Percentiles rank a stretch among this genome's conserved stretches.
phyloP scores from a whole-genome alignment of 1,284 basidiomycete species.

The Ceratobasidium sp. region DNA sequence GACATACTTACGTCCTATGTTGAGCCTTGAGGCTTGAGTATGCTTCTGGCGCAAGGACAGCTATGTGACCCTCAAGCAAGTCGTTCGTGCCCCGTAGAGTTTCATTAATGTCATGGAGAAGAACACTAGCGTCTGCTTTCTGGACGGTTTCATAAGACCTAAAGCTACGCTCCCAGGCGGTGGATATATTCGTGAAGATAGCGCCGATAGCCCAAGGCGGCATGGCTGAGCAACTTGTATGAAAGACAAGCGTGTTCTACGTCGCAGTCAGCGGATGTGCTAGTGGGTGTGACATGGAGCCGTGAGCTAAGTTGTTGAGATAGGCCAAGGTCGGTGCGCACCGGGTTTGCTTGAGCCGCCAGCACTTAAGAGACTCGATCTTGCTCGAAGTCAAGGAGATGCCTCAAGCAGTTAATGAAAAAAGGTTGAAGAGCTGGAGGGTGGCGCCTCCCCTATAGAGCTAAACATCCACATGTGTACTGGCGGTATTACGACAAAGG shows the following conservation, averaged over 20 bases:
- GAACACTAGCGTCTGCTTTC: not conserved
- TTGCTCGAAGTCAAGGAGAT: too few relatives aligned
- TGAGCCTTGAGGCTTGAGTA: not conserved
- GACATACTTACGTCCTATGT: not conserved
- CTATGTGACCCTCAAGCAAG: not conserved
- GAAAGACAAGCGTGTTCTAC: not conserved
- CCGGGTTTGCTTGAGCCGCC: not conserved
- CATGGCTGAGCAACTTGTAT: not conserved
- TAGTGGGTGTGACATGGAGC: not conserved
- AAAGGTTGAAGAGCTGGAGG: not conserved
- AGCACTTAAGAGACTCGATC: not conserved
- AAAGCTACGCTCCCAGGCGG: not conserved
- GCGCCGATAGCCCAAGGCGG: not conserved
- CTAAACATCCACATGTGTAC: not conserved
- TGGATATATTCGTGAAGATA: not conserved
- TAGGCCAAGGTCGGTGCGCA: not conserved
- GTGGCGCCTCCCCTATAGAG: not conserved
- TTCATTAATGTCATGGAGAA: not conserved
- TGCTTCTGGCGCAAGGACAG: not conserved
- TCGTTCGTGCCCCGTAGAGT: not conserved
- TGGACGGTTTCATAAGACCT: not conserved
- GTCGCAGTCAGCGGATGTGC: not conserved
- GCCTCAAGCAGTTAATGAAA: not conserved
- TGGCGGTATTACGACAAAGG: not conserved
- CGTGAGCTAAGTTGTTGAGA: not conserved